Percentiles rank a stretch among this genome's conserved stretches.
These are phyloP conservation scores for Kodamaea plutei DNA, from an alignment of 1,139 yeast species.

Conservation along the genomic window DNA sequence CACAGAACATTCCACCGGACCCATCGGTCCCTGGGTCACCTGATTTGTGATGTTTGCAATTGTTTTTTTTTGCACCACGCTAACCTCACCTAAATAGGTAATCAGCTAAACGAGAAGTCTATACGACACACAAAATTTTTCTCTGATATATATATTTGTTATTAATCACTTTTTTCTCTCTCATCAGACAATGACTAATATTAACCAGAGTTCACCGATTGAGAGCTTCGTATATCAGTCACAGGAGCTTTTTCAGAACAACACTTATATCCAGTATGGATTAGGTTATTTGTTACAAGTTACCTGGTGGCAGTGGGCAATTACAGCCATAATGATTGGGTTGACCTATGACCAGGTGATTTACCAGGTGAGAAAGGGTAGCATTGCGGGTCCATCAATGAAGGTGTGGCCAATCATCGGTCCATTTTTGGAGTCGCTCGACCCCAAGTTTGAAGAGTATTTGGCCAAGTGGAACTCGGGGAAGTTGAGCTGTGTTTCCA, in stretches of 20 bases:
- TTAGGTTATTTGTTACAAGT: slow-evolving; percentile 3
- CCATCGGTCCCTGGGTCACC: too few species aligned
- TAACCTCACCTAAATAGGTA: too few species aligned
- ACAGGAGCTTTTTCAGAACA: slow-evolving; percentile 1
- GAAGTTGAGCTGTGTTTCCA: slow-evolving; percentile 90
- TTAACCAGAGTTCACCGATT: slow-evolving; percentile 2
- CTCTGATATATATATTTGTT: too few species aligned
- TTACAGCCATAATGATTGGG: slow-evolving; percentile 47
- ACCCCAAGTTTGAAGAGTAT: slow-evolving; percentile 94
- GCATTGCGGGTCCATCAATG: slow-evolving; percentile 82
- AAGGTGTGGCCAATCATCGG: slow-evolving; percentile 95
- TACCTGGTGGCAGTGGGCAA: slow-evolving; percentile 49
- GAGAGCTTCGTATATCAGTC: slow-evolving; percentile 1
- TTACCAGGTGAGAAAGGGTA: slow-evolving; percentile 76
- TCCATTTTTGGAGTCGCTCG: slow-evolving; percentile 91
- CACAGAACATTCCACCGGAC: too few species aligned
- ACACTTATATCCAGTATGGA: slow-evolving; percentile 3
- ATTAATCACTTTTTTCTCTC: too few species aligned
- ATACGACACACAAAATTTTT: too few species aligned
- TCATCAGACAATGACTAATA: too few species aligned
- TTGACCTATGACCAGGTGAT: slow-evolving; percentile 76
- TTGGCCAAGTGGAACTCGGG: slow-evolving; percentile 93
- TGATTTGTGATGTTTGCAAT: too few species aligned
- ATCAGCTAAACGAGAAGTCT: too few species aligned
- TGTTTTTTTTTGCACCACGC: too few species aligned